Evolutionary conservation across 2,329 filamentous ascomycete genomes (phyloP).

Genomic region (Escovopsis sp.): DNA sequence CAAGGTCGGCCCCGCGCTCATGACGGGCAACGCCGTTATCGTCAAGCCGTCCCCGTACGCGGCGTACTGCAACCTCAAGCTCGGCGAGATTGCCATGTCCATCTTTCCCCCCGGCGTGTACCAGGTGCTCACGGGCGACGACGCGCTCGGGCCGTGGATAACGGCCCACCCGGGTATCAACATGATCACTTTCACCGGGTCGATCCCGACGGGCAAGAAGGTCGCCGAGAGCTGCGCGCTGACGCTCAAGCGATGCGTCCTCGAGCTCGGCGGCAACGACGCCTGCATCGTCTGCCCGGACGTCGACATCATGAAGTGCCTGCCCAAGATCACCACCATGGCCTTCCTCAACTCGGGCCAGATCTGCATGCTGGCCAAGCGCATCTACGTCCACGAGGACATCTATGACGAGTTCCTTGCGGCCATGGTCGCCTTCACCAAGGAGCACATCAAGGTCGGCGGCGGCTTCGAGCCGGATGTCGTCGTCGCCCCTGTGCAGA

Average conservation of each 20-base stretch:
- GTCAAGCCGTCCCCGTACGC: constrained; percentile 43
- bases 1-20: constrained; percentile 39
- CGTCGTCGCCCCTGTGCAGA: no score
- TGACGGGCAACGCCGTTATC: constrained; percentile 42
- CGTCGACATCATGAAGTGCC: constrained; percentile 45
- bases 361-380: constrained; percentile 42
- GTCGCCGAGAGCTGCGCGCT: constrained; percentile 54
- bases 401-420: constrained; percentile 44
- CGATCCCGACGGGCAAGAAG: constrained; percentile 48
- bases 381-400: constrained; percentile 41
- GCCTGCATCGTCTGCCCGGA: constrained; percentile 45
- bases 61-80: constrained; percentile 40
- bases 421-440: constrained; percentile 30
- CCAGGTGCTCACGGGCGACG: constrained; percentile 45
- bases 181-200: constrained; percentile 61
- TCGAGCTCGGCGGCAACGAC: constrained; percentile 46
- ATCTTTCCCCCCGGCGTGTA: constrained; percentile 60
- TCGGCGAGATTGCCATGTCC: constrained; percentile 47
- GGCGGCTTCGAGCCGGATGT: constrained; percentile 46
- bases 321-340: constrained; percentile 31
- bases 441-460: constrained; percentile 27
- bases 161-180: constrained; percentile 51
- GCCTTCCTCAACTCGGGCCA: constrained; percentile 43
- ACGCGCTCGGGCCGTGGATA: constrained; percentile 46
- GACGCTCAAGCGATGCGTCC: constrained; percentile 42